Evolutionary conservation across 179 eudicot genomes (phyloP).

Genomic region (Pouteria campechiana): DNA sequence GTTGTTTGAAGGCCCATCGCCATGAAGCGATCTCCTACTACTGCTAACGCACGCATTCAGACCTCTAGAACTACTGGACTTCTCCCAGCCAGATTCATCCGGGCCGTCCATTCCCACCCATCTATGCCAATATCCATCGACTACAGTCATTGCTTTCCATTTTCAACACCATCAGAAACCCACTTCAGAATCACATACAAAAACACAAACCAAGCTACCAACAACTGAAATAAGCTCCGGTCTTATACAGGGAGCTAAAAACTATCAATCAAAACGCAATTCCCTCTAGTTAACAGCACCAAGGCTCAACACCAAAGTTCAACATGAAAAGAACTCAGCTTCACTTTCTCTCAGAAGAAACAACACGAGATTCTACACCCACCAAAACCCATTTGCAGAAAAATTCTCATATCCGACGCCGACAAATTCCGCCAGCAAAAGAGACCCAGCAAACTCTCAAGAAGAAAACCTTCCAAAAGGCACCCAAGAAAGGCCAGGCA

Average conservation of each 20-base stretch:
- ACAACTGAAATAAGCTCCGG: too few relatives aligned
- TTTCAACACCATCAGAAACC: constrained; percentile 9
- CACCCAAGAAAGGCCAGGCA: neutral
- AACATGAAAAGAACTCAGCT: constrained; percentile 1
- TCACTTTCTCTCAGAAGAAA: neutral
- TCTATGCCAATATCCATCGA: constrained; percentile 13
- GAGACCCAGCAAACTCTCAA: neutral
- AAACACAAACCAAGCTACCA: too few relatives aligned
- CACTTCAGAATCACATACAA: constrained; percentile 3
- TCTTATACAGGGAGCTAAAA: too few relatives aligned
- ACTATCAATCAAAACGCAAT: too few relatives aligned
- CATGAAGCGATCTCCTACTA: constrained; percentile 30
- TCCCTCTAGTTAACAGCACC: too few relatives aligned
- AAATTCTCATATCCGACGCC: too few relatives aligned
- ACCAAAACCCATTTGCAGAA: constrained; percentile 4
- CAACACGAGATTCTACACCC: neutral
- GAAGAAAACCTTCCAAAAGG: neutral
- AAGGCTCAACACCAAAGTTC: too few relatives aligned
- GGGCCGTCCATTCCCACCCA: constrained; percentile 73
- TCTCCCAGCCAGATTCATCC: constrained; percentile 53
- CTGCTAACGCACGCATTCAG: constrained; percentile 27
- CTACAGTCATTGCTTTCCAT: constrained; percentile 7
- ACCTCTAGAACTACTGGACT: constrained; percentile 46
- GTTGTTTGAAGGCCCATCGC: constrained; percentile 37
- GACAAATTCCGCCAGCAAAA: too few relatives aligned